A percentile compares a stretch with the other conserved stretches of the same genome.
Conservation (phyloP, 805 yeast genomes). For the Myxozyma neotropica region DNA sequence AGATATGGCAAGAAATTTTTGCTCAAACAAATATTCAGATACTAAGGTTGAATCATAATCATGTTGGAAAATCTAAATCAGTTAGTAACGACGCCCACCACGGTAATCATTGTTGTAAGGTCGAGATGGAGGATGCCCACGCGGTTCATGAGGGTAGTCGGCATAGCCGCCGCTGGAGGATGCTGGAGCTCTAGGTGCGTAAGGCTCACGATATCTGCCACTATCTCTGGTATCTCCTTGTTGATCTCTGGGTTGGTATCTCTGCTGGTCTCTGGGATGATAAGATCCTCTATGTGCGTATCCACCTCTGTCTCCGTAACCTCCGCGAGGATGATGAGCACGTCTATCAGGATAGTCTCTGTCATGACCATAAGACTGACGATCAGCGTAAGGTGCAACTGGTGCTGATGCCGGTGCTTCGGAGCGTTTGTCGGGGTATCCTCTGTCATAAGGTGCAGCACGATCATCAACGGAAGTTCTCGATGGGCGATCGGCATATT, state of each 20-base stretch:
- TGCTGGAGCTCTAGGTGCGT: slow-evolving; percentile 8
- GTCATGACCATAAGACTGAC: slow-evolving; percentile 7
- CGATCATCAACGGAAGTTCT: slow-evolving; percentile 2
- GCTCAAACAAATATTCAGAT: no score
- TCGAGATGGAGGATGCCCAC: slow-evolving; percentile 5
- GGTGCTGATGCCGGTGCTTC: background rate
- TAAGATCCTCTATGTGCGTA: background rate
- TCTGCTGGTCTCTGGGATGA: background rate
- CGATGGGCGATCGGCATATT: background rate
- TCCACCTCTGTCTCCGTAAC: slow-evolving; percentile 6
- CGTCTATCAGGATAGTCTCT: slow-evolving; percentile 4
- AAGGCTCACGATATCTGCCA: background rate
- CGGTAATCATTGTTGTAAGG: slow-evolving; percentile 8
- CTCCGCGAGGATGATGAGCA: slow-evolving; percentile 1
- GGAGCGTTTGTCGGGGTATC: slow-evolving; percentile 5
- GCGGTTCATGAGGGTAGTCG: background rate
- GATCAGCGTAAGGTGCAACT: slow-evolving; percentile 1
- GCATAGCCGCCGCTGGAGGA: slow-evolving; percentile 6
- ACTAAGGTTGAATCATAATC: no score
- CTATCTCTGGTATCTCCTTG: background rate
- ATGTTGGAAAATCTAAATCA: no score
- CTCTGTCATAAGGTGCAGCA: slow-evolving; percentile 9
- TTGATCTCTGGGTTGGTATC: background rate
- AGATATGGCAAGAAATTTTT: no score
- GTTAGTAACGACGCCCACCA: slow-evolving; percentile 13